A percentile compares a stretch with the other conserved stretches of the same genome.
Conservation (phyloP, 208 protist species). For the Phytomonas serpens region DNA sequence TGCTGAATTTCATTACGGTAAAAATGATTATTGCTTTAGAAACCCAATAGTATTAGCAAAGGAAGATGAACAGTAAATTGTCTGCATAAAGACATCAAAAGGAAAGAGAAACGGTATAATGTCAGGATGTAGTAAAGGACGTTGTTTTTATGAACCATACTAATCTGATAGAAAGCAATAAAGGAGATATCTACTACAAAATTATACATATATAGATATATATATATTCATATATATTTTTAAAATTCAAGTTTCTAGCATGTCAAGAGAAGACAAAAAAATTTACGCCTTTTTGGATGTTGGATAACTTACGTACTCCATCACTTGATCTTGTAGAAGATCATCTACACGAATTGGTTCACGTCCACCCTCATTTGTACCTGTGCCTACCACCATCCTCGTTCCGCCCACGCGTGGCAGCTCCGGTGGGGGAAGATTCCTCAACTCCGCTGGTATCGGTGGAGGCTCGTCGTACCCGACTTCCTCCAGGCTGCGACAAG, state of each 20-base stretch:
- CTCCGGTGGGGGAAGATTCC: constrained; percentile 48
- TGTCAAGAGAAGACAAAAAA: not conserved
- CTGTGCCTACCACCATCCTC: constrained; percentile 69
- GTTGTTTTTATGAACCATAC: not conserved
- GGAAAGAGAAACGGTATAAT: not conserved
- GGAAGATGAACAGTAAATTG: constrained; percentile 6
- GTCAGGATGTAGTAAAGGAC: constrained; percentile 11
- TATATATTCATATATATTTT: constrained; percentile 3
- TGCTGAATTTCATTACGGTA: not conserved
- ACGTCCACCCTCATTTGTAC: constrained; percentile 45
- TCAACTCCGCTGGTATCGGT: constrained; percentile 54
- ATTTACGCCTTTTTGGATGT: constrained; percentile 3
- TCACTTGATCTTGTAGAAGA: constrained; percentile 29
- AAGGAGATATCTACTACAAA: not conserved
- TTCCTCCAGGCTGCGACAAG: constrained; percentile 76
- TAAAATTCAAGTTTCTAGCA: constrained; percentile 1
- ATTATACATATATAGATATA: constrained; percentile 4
- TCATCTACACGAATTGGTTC: constrained; percentile 46
- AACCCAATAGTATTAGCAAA: not conserved
- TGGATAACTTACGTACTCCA: constrained; percentile 26
- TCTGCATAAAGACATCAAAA: not conserved
- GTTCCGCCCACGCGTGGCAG: constrained; percentile 66
- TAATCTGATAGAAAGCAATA: not conserved
- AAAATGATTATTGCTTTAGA: not conserved
- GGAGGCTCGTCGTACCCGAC: constrained; percentile 73